phyloP scores from a whole-genome alignment of 805 yeast genomes.

The Ogataea neopini region DNA sequence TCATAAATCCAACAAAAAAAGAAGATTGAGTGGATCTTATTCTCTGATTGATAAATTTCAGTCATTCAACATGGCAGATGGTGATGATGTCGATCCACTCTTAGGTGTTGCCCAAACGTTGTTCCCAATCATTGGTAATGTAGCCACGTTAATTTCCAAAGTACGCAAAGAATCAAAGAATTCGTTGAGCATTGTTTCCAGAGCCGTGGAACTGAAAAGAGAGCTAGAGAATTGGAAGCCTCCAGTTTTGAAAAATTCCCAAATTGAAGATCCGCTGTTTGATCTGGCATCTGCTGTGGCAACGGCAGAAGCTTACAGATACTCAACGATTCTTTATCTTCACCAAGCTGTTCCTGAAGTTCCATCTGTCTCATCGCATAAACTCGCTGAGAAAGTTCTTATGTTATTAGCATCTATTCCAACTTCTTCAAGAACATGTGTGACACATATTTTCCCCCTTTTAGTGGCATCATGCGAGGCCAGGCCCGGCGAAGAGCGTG shows the following conservation, averaged over 20 bases:
- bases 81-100: constrained; percentile 56
- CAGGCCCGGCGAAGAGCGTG: constrained; percentile 54
- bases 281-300: constrained; percentile 62
- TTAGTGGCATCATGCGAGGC: constrained; percentile 70
- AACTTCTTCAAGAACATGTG: constrained; percentile 52
- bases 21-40: constrained; percentile 21
- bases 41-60: constrained; percentile 43
- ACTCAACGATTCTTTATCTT: constrained; percentile 56
- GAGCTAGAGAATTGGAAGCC: constrained; percentile 62
- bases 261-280: constrained; percentile 47
- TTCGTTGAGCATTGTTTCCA: constrained; percentile 48
- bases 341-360: constrained; percentile 75
- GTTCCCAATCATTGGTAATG: constrained; percentile 64
- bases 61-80: constrained; percentile 35
- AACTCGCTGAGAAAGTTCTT: constrained; percentile 59
- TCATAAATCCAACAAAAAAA: constrained; percentile 12
- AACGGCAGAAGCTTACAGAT: constrained; percentile 70
- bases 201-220: constrained; percentile 54
- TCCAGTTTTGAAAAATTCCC: constrained; percentile 36
- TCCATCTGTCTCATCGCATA: constrained; percentile 54
- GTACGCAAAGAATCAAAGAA: constrained; percentile 43
- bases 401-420: constrained; percentile 66
- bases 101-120: constrained; percentile 67
- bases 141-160: constrained; percentile 54
- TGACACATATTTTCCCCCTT: constrained; percentile 65